phyloP scores from a whole-genome alignment of 768 basidiomycete species.

The Inosperma sp. region DNA sequence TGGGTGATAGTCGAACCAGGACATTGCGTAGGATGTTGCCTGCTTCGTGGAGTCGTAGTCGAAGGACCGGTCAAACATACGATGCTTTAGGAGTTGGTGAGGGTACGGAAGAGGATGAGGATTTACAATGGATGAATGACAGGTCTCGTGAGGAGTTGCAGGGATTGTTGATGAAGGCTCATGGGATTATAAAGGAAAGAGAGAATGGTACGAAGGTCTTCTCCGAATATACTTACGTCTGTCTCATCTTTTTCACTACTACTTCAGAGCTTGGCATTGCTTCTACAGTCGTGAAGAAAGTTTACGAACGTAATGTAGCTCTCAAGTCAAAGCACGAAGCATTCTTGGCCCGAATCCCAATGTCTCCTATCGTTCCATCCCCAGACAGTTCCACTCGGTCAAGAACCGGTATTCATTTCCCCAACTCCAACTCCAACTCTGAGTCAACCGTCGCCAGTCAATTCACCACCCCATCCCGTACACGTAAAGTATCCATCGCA shows the following conservation, averaged over 20 bases:
- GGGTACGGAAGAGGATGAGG: background rate
- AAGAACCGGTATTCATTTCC: slow-evolving; percentile 24
- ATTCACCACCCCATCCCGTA: no score
- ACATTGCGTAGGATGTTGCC: slow-evolving; percentile 24
- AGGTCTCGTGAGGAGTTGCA: slow-evolving; percentile 71
- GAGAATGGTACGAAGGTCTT: slow-evolving; percentile 52
- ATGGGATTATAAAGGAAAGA: slow-evolving; percentile 68
- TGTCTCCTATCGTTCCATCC: slow-evolving; percentile 36
- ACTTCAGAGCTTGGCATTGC: slow-evolving; percentile 61
- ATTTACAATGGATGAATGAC: slow-evolving; percentile 35
- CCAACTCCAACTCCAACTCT: slow-evolving; percentile 31
- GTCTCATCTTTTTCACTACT: slow-evolving; percentile 4
- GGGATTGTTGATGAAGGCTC: slow-evolving; percentile 65
- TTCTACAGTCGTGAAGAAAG: slow-evolving; percentile 60
- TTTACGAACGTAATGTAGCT: slow-evolving; percentile 64
- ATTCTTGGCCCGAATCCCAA: slow-evolving; percentile 58
- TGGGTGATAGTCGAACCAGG: slow-evolving; percentile 27
- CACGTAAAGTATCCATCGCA: slow-evolving; percentile 55
- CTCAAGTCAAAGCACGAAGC: slow-evolving; percentile 71
- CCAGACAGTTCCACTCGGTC: slow-evolving; percentile 32
- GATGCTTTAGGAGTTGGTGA: background rate
- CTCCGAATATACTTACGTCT: slow-evolving; percentile 3
- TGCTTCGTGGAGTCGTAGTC: slow-evolving; percentile 16
- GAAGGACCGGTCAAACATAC: background rate
- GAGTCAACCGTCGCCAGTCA: slow-evolving; percentile 20